These are phyloP conservation scores for Pestalotiopsis sp. DNA, from an alignment of 2,329 filamentous ascomycete genomes.

Conservation along the genomic window DNA sequence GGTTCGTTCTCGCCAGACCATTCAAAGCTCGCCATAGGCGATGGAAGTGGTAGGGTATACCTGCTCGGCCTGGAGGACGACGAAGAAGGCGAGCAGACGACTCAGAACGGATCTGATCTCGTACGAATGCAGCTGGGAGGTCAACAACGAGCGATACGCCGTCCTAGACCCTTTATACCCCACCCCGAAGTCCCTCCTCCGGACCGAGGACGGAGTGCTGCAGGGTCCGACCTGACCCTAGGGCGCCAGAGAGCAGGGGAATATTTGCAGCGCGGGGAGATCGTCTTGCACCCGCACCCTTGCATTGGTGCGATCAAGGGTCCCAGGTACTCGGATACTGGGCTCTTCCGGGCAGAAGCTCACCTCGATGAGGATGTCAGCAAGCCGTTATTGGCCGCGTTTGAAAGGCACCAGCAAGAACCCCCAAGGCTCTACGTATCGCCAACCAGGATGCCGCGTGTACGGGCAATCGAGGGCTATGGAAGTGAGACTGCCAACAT, in stretches of 20 bases:
- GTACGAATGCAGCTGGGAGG: constrained; percentile 38
- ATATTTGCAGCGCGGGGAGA: constrained; percentile 42
- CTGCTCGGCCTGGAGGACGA: constrained; percentile 52
- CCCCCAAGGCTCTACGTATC: constrained; percentile 26
- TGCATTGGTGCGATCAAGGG: constrained; percentile 61
- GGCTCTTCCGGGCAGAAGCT: constrained; percentile 49
- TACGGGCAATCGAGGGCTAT: not conserved
- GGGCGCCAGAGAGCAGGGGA: constrained; percentile 29
- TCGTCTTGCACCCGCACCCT: constrained; percentile 46
- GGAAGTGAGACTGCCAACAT: not conserved
- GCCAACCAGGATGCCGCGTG: not conserved
- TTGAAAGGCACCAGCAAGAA: constrained; percentile 47
- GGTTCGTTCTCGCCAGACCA: constrained; percentile 62
- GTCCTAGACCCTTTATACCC: constrained; percentile 50
- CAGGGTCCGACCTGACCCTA: constrained; percentile 21
- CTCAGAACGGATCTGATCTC: constrained; percentile 26
- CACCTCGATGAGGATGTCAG: constrained; percentile 48
- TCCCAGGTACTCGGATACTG: constrained; percentile 48
- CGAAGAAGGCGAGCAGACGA: constrained; percentile 25
- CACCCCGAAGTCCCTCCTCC: constrained; percentile 54
- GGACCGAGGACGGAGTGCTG: constrained; percentile 14
- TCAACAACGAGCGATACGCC: constrained; percentile 38
- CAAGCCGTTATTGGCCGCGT: constrained; percentile 46
- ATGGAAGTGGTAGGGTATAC: constrained; percentile 63
- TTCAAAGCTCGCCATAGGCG: constrained; percentile 59